A percentile compares a stretch with the other conserved stretches of the same genome.
phyloP scores from a whole-genome alignment of 108 stramenopile genomes.

The Skeletonema marinoi region DNA sequence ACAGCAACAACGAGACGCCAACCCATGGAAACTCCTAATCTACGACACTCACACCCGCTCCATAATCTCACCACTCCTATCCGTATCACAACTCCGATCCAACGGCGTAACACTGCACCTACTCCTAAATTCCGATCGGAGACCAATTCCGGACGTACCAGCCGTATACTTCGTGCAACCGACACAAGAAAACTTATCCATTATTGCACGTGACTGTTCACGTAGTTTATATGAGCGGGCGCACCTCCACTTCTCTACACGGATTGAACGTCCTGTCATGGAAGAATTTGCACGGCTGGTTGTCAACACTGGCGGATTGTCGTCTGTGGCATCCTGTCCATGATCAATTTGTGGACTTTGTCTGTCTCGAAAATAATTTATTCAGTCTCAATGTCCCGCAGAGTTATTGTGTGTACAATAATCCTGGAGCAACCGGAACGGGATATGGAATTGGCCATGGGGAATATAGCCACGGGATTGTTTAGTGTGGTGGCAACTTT shows the following conservation, averaged over 20 bases:
- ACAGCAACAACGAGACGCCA: constrained; percentile 15
- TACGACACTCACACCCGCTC: constrained; percentile 94
- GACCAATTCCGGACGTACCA: constrained; percentile 96
- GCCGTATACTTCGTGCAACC: constrained; percentile 96
- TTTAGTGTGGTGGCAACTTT: constrained; percentile 91
- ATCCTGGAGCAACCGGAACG: constrained; percentile 80
- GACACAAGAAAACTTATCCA: constrained; percentile 87
- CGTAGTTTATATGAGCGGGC: constrained; percentile 76
- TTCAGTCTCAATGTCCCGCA: constrained; percentile 84
- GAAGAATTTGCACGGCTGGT: constrained; percentile 92
- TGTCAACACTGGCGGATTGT: constrained; percentile 82
- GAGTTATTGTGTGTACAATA: constrained; percentile 89
- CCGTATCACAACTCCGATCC: constrained; percentile 91
- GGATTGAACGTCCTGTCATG: constrained; percentile 90
- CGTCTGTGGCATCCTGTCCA: constrained; percentile 81
- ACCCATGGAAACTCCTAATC: constrained; percentile 98
- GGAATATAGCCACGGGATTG: constrained; percentile 83
- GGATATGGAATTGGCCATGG: constrained; percentile 86
- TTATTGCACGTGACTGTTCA: constrained; percentile 89
- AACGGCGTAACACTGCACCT: constrained; percentile 97
- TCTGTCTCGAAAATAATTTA: constrained; percentile 87
- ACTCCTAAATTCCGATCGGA: constrained; percentile 83
- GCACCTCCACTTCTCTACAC: constrained; percentile 87
- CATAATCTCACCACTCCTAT: constrained; percentile 95
- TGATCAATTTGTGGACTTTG: constrained; percentile 95